phyloP scores from a whole-genome alignment of 257 asterid genomes.

The Gentiana macrophylla region DNA sequence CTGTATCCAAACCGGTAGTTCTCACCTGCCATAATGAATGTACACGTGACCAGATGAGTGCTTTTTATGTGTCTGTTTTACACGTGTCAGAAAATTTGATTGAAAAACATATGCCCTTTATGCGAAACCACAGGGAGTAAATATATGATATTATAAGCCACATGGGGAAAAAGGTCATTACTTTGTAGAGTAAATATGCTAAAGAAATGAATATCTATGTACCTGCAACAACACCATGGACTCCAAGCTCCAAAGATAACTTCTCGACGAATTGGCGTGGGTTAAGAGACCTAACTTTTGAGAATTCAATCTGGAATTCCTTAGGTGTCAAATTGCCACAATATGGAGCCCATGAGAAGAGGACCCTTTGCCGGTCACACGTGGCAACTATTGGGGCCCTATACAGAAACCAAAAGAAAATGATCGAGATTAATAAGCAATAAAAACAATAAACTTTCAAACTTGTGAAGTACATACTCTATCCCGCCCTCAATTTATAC shows the following conservation, averaged over 20 bases:
- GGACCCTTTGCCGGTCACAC: conserved; percentile 83
- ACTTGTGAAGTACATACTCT: no score
- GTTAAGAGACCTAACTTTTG: conserved; percentile 67
- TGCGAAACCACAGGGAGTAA: no score
- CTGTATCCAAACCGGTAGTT: conserved; percentile 87
- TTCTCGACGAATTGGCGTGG: conserved; percentile 80
- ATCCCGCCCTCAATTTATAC: no score
- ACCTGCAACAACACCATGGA: conserved; percentile 94
- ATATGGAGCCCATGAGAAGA: conserved; percentile 69
- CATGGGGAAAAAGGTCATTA: no score
- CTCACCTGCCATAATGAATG: conserved; percentile 43
- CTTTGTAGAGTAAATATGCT: not conserved
- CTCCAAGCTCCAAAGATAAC: conserved; percentile 70
- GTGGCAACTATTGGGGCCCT: conserved; percentile 86
- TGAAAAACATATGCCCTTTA: no score
- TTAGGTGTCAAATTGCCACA: conserved; percentile 52
- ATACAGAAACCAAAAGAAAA: conserved; percentile 9
- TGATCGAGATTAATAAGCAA: no score
- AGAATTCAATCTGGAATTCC: conserved; percentile 67
- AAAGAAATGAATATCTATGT: not conserved
- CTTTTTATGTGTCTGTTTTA: no score
- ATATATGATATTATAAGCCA: no score
- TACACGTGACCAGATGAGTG: not conserved
- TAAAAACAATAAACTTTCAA: no score
- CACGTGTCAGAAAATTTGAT: no score